Base-by-base conservation (phyloP, 495 filamentous ascomycete species). In the Evernia prunastri region DNA sequence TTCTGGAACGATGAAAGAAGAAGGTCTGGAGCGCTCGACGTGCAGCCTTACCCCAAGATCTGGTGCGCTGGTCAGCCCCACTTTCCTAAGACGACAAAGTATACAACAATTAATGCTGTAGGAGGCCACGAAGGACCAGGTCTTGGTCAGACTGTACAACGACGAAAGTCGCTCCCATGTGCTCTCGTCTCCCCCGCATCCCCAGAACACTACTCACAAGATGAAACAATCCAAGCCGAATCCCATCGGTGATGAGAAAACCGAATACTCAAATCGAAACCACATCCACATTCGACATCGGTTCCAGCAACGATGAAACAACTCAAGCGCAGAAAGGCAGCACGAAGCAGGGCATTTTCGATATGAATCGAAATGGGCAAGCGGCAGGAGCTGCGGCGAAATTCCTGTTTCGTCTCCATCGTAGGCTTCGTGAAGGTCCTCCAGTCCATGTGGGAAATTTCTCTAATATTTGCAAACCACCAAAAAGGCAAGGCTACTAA, bases 361-460 rank as follows among this genome's bases (percentile, higher is more conserved):
- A 53, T 4, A 53, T 53, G 49, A 29, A 2, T 27, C 10, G 49
- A 0, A n/a, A 53, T 53, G 49, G 25, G 49, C 49, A 53, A 53
- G 49, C 49, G 49, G 4, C 49, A 31, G 27, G 25, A 53, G 25
- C 49, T 53, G 25, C 58, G 77, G 74, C 72, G 80, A 59, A 79
- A 78, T 54, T 79, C 80, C 65, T 72, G 73, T 12, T 79, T 79
- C 40, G 67, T 78, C 9, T 78, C 80, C 0, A 80, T 80, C 18
- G 65, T 81, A 12, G 76, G 77, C 11, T 81, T 80, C 65, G 76
- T 76, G 29, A 78, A 76, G 20, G 78, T 78, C 1, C 64, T 82
- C 35, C 78, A 80, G 71, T 74, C 76, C 8, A 79, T 77, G 20
- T 82, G 79, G 79, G 79, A 82, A 59, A 77, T n/a, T n/a, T n/a